Evolutionary conservation across 2,329 filamentous ascomycete species (phyloP).

Genomic region (Ceratocystiopsis sp.): DNA sequence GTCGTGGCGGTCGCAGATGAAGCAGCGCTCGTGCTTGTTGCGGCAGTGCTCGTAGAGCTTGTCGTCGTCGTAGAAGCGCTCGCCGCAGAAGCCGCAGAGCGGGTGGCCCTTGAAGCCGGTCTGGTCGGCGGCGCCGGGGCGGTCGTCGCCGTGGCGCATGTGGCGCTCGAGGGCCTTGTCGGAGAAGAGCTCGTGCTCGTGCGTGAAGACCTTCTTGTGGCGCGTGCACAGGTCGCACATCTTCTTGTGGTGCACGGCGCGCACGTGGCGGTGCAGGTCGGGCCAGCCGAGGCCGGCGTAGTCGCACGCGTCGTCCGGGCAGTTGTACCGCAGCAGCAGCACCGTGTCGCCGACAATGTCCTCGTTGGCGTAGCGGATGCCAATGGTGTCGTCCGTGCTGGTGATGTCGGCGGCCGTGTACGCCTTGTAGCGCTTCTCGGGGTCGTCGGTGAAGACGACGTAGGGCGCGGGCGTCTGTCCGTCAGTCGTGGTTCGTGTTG

Average conservation of each 20-base stretch:
- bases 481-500: background rate
- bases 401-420: conserved; percentile 58
- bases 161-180: conserved; percentile 67
- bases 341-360: conserved; percentile 87
- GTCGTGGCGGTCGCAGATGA: conserved; percentile 67
- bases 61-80: conserved; percentile 89
- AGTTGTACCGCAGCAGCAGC: conserved; percentile 82
- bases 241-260: conserved; percentile 63
- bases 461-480: conserved; percentile 47
- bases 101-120: conserved; percentile 94
- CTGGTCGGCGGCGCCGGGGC: conserved; percentile 75
- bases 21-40: conserved; percentile 86
- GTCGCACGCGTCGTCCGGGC: conserved; percentile 65
- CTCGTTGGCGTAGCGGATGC: conserved; percentile 76
- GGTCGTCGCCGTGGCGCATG: conserved; percentile 80
- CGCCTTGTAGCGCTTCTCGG: conserved; percentile 69
- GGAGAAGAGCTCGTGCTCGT: conserved; percentile 89
- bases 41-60: conserved; percentile 89
- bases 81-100: conserved; percentile 79
- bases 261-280: conserved; percentile 57
- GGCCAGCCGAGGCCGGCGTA: conserved; percentile 57
- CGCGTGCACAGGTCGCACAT: conserved; percentile 83
- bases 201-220: conserved; percentile 96
- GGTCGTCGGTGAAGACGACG: conserved; percentile 84
- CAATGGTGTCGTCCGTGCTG: conserved; percentile 67